Conservation (phyloP, 129 eudicot species). For the Flaveria trinervia region DNA sequence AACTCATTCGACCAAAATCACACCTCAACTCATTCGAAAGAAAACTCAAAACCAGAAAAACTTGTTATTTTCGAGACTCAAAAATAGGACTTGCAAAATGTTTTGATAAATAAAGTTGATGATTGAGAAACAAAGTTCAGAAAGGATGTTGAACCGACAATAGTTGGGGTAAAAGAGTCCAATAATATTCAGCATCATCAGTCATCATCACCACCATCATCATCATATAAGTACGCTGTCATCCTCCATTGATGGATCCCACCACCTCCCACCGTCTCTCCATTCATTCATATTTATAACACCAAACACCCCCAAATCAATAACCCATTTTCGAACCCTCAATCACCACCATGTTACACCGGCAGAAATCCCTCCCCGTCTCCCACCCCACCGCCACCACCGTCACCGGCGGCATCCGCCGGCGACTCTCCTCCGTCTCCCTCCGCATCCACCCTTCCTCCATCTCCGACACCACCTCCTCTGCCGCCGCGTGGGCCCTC, state of each 20-base stretch:
- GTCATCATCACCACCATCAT: neutral
- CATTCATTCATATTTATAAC: neutral
- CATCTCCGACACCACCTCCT: conserved; percentile 30
- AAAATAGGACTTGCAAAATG: too few relatives aligned
- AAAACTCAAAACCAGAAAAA: too few relatives aligned
- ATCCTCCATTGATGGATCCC: conserved; percentile 28
- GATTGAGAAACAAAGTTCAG: conserved; percentile 8
- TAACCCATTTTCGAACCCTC: neutral
- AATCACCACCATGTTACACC: conserved; percentile 50
- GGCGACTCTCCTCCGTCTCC: conserved; percentile 66
- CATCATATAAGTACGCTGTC: conserved; percentile 24
- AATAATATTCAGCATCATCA: neutral
- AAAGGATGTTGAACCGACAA: conserved; percentile 5
- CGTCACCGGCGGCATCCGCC: conserved; percentile 42
- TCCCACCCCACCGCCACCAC: conserved; percentile 32
- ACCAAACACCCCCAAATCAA: neutral
- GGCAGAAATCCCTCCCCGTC: conserved; percentile 51
- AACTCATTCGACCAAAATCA: too few relatives aligned
- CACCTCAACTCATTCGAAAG: too few relatives aligned
- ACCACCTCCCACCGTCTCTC: conserved; percentile 27
- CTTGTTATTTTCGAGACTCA: too few relatives aligned
- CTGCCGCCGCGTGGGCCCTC: conserved; percentile 51
- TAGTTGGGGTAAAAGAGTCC: conserved; percentile 12
- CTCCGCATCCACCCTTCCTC: conserved; percentile 44
- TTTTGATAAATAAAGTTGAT: neutral